Evolutionary conservation across 2,329 filamentous ascomycete genomes (phyloP).

Genomic region (Cladosporium austrohemisphaericum): DNA sequence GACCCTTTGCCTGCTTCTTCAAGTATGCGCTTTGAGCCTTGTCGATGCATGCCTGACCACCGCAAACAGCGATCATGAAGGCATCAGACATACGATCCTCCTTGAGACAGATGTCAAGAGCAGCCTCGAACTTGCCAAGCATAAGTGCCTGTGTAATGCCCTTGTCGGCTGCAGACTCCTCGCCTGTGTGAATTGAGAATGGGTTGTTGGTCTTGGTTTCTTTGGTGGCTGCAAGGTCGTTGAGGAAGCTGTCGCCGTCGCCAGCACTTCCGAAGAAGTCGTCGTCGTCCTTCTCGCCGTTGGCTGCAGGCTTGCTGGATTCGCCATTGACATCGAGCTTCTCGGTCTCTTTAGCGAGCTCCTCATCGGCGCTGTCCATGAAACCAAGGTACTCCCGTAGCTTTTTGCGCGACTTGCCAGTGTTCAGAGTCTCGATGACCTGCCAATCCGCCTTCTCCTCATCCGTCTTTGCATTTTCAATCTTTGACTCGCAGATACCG

Average conservation of each 20-base stretch:
- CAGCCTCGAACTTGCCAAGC: constrained; percentile 84
- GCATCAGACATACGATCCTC: constrained; percentile 92
- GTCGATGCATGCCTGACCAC: constrained; percentile 86
- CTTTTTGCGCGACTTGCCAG: constrained; percentile 77
- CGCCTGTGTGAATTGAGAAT: constrained; percentile 81
- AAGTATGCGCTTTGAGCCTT: constrained; percentile 92
- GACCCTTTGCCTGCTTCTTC: constrained; percentile 72
- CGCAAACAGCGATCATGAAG: constrained; percentile 96
- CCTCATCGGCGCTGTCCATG: constrained; percentile 52
- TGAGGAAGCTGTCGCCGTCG: constrained; percentile 81
- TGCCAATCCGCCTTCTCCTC: constrained; percentile 96
- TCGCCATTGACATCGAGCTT: constrained; percentile 51
- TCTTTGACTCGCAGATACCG: constrained; percentile 74
- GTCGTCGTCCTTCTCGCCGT: constrained; percentile 36
- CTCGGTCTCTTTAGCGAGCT: constrained; percentile 40
- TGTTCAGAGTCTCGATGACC: constrained; percentile 83
- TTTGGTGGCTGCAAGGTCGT: constrained; percentile 80
- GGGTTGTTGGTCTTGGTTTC: constrained; percentile 90
- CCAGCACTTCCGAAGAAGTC: constrained; percentile 70
- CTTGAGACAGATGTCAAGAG: constrained; percentile 81
- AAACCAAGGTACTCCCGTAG: constrained; percentile 92
- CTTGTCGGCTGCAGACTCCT: constrained; percentile 80
- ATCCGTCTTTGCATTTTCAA: constrained; percentile 70
- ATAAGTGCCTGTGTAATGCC: constrained; percentile 83
- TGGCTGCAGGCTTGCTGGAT: constrained; percentile 40